Evolutionary conservation across 257 asterid species (phyloP), one percentile per base, ranked within the genome.

Genomic region (Ocimum tenuiflorum): DNA sequence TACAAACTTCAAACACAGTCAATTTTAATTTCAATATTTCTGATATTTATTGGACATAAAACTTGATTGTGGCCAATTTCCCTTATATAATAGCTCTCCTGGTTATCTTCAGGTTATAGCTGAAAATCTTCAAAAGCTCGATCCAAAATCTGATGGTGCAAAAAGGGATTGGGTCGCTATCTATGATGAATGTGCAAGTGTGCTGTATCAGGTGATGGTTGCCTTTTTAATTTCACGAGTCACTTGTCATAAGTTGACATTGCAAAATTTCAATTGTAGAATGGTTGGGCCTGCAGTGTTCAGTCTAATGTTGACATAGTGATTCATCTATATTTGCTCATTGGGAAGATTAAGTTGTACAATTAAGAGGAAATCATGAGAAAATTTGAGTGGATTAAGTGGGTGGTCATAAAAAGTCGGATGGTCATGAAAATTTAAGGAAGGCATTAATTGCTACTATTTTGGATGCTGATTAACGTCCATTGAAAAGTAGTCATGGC

Each of bases 61-160:
- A 60, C 7, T 31, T 71, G 70, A 47, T 18, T 10, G 3, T 29
- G 36, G 42, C 23, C 36, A 35, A 47, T 67, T 33, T 67, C 23
- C 35, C 36, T 59, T 33, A 14, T 63, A 0, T 73, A 58, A 31
- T 54, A 42, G 51, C 68, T 60, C 12, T 47, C 39, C 64, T 63
- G 69, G 42, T 6, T 54, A 62, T 68, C 49, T 57, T 45, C 85
- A 94, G 99, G 99, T 94, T 50, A 75, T 94, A 72, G 99, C 99
- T 51, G 99, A 94, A 79, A 86, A 88, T 79, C 95, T 94, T 75
- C 99, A 94, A 82, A 94, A 90, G 83, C 54, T 94, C 39, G 99
- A 94, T 77, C 99, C 99, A 3, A 94, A 94, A 79, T 94, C 99
- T 5, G 99, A 94, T 76, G 99, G 97, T n/a, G 99, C 99, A 22